Conservation (phyloP, 116 monocot species). For the Phalaenopsis hybrid region DNA sequence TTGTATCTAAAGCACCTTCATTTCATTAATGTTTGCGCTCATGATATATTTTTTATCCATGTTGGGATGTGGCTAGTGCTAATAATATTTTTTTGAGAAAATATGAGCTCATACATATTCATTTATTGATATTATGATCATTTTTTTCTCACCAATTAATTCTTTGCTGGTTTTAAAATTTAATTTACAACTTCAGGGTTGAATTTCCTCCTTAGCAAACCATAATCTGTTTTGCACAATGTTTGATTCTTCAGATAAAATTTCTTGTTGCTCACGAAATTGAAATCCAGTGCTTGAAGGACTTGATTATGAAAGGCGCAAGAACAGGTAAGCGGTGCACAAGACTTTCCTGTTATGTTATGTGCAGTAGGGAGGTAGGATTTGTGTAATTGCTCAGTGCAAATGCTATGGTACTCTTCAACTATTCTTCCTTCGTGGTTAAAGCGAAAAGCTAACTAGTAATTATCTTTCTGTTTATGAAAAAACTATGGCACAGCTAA, state of each 20-base stretch:
- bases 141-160: background rate
- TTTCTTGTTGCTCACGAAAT: slow-evolving; percentile 36
- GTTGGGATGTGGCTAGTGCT: background rate
- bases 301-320: slow-evolving; percentile 36
- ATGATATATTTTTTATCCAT: too few species aligned
- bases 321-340: slow-evolving; percentile 29
- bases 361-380: too few species aligned
- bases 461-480: background rate
- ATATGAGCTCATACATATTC: background rate
- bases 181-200: background rate
- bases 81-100: background rate
- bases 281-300: slow-evolving; percentile 45
- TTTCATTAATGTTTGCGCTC: too few species aligned
- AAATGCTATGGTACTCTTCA: background rate
- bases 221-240: too few species aligned
- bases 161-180: too few species aligned
- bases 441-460: background rate
- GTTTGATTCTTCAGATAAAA: slow-evolving; percentile 21
- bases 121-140: background rate
- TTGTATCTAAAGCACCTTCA: too few species aligned
- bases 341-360: too few species aligned
- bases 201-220: background rate
- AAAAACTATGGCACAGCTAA: background rate
- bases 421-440: background rate
- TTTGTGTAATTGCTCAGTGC: too few species aligned